Evolutionary conservation across 1,284 basidiomycete genomes (phyloP), one percentile per base, ranked within the genome.

Genomic region (Rhodotorula sp.): DNA sequence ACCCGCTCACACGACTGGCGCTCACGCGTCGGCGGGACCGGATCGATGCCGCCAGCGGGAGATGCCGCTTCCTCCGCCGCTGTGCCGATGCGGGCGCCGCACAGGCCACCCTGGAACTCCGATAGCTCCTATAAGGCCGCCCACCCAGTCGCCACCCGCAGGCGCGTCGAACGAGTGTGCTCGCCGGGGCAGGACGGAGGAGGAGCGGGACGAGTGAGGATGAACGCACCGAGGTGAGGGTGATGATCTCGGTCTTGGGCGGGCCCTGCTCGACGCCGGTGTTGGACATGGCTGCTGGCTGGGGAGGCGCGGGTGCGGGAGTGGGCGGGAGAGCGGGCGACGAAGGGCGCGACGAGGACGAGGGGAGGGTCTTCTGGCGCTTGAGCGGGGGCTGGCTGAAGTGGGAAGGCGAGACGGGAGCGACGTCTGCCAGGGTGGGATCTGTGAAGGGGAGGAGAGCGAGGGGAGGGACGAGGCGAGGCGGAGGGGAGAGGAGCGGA

Each of bases 391-490:
- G 62, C 34, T 21, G 27, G 50, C 19, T 1, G 25, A 29, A 41
- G 57, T 19, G 57, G 2, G 37, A n/a, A 21, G 57, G n/a, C 17
- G 57, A 29, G 39, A 32, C 53, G 53, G 29, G 51, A 32, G 53
- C 53, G 34, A 54, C 53, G 32, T 98, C 73, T 91, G 89, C 83
- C 89, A 89, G 74, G 32, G 12, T 54, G 29, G 86, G 21, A 19
- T 21, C 15, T 4, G 44, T 8, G 4, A 17, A 44, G 15, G 44
- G 44, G 44, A 4, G 44, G 44, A 44, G 19, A 21, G 44, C 15
- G 15, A 19, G 44, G 39, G 17, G 39, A 17, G 10, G 8, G 39
- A 8, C 39, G 39, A 41, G 15, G 44, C 44, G 21, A 44, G 44
- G 44, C 44, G 44, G 44, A 44, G 44, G 7, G 44, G 39, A 7